These are phyloP conservation scores for Barbatosphaeria neglecta DNA, from an alignment of 495 filamentous ascomycete species.

Conservation along the genomic window DNA sequence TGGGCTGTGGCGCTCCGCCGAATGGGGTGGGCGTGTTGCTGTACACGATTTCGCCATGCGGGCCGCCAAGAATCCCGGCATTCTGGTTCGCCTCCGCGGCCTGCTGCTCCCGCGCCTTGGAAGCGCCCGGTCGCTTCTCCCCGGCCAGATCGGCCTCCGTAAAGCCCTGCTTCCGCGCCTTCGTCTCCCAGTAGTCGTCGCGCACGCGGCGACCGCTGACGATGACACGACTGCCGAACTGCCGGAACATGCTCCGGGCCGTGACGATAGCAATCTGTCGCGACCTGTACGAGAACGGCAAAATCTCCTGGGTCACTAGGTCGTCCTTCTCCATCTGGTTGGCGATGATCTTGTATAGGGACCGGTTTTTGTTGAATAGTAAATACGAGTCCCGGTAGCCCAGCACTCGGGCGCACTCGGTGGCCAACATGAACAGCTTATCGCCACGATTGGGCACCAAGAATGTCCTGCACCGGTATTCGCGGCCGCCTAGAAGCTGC, in stretches of 20 bases:
- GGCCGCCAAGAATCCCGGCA: slow-evolving; percentile 39
- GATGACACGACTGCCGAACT: slow-evolving; percentile 95
- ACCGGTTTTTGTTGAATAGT: slow-evolving; percentile 97
- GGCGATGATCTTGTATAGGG: slow-evolving; percentile 95
- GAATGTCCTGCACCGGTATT: slow-evolving; percentile 91
- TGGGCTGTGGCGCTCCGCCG: slow-evolving; percentile 46
- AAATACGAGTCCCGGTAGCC: slow-evolving; percentile 96
- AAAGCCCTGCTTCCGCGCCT: slow-evolving; percentile 94
- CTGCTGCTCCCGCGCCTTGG: slow-evolving; percentile 76
- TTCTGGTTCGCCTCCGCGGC: slow-evolving; percentile 47
- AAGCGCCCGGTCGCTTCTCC: slow-evolving; percentile 87
- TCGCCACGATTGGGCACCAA: slow-evolving; percentile 78
- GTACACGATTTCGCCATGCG: slow-evolving; percentile 72
- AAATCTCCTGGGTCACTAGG: slow-evolving; percentile 83
- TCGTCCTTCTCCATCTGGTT: slow-evolving; percentile 94
- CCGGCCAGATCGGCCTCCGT: slow-evolving; percentile 94
- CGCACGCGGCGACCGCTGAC: slow-evolving; percentile 79
- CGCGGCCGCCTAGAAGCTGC: slow-evolving; percentile 65
- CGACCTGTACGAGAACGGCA: slow-evolving; percentile 96
- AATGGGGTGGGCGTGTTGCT: slow-evolving; percentile 58
- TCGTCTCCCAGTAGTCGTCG: slow-evolving; percentile 98
- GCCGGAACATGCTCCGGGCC: slow-evolving; percentile 97
- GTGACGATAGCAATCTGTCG: slow-evolving; percentile 98
- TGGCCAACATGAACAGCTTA: slow-evolving; percentile 97
- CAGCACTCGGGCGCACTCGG: slow-evolving; percentile 89